Evolutionary conservation across 2,329 filamentous ascomycete species (phyloP).

Genomic region (Trichoderma sp.): DNA sequence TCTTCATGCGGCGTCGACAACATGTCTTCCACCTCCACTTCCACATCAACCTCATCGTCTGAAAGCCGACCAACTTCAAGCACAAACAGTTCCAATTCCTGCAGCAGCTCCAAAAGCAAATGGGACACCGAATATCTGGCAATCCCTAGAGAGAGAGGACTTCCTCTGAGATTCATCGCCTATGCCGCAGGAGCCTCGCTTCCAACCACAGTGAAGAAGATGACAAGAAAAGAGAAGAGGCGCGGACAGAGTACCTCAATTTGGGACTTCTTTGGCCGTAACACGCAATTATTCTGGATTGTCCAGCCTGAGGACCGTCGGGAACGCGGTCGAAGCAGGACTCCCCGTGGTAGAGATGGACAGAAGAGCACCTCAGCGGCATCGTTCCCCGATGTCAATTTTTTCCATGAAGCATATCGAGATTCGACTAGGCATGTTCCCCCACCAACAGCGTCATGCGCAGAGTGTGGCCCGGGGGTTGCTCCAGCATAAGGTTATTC

Average conservation of each 20-base stretch:
- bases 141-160: neutral
- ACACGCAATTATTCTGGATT: slow-evolving; percentile 10
- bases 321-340: neutral
- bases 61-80: neutral
- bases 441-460: neutral
- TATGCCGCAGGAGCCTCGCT: neutral
- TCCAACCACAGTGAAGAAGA: slow-evolving; percentile 2
- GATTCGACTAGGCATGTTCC: neutral
- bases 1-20: neutral
- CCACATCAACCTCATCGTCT: neutral
- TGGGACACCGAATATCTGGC: neutral
- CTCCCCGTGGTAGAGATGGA: neutral
- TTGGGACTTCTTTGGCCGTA: neutral
- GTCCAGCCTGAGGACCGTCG: neutral
- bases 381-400: neutral
- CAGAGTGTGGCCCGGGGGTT: neutral
- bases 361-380: neutral
- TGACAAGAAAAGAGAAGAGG: neutral
- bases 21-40: neutral
- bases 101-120: neutral
- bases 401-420: neutral
- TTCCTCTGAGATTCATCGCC: neutral
- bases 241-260: neutral
- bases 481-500: neutral
- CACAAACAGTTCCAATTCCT: neutral